Evolutionary conservation across 345 rosid genomes (phyloP).

Genomic region (Mallotus nudiflorus): DNA sequence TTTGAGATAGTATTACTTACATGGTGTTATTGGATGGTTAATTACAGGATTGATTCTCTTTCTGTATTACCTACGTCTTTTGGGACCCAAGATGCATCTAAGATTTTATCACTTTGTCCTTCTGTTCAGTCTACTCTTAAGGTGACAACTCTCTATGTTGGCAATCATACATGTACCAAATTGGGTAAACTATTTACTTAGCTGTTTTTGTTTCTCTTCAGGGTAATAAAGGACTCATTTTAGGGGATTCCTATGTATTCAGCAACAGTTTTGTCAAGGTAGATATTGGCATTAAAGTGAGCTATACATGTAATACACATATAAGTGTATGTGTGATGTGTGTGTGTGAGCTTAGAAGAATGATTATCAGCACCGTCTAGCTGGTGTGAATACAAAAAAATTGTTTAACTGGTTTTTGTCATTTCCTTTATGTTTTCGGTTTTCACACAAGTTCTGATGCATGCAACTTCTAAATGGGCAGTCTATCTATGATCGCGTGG

Average conservation of each 20-base stretch:
- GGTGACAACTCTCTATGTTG: slow-evolving; percentile 41
- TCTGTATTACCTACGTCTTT: slow-evolving; percentile 76
- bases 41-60: slow-evolving; percentile 87
- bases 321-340: no score
- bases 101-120: slow-evolving; percentile 68
- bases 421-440: not conserved
- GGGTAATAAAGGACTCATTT: slow-evolving; percentile 67
- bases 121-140: slow-evolving; percentile 71
- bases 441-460: slow-evolving; percentile 28
- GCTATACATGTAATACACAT: not conserved
- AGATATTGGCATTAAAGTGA: slow-evolving; percentile 12
- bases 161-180: not conserved
- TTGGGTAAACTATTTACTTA: slow-evolving; percentile 14
- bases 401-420: not conserved
- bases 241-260: slow-evolving; percentile 72
- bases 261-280: slow-evolving; percentile 88
- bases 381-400: not conserved
- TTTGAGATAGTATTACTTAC: not conserved
- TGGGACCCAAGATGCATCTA: slow-evolving; percentile 71
- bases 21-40: slow-evolving; percentile 28
- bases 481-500: slow-evolving; percentile 73
- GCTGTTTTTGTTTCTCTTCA: slow-evolving; percentile 34
- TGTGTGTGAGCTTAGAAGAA: no score
- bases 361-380: not conserved
- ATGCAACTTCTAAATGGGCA: slow-evolving; percentile 31